Percentiles rank a stretch among this genome's conserved stretches.
Evolutionary conservation across 176 grass and related monocot species (phyloP).

Genomic region (Zea luxurians): DNA sequence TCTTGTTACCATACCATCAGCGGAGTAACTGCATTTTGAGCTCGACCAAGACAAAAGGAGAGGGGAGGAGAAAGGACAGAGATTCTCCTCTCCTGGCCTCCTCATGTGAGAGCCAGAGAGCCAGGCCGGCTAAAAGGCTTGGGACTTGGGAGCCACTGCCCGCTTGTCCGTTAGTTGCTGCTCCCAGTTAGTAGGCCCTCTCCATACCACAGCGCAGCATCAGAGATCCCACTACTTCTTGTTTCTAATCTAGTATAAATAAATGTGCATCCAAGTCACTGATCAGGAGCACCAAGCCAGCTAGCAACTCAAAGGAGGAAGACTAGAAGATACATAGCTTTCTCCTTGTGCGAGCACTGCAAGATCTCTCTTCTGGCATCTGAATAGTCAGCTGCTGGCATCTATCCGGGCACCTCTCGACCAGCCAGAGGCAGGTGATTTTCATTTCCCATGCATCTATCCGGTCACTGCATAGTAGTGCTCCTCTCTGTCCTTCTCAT

Average conservation of each 20-base stretch:
- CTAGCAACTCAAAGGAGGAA: neutral
- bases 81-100: constrained; percentile 36
- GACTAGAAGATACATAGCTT: neutral
- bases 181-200: constrained; percentile 33
- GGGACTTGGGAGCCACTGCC: constrained; percentile 38
- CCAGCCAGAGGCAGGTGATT: neutral
- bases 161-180: constrained; percentile 39
- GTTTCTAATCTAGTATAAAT: constrained; percentile 13
- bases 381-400: neutral
- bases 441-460: neutral
- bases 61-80: constrained; percentile 26
- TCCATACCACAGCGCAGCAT: constrained; percentile 35
- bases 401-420: neutral
- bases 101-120: neutral
- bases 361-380: neutral
- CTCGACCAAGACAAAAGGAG: neutral
- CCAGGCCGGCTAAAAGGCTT: constrained; percentile 45
- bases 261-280: constrained; percentile 18
- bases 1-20: too few relatives aligned
- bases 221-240: constrained; percentile 35
- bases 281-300: neutral
- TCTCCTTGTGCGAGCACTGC: neutral
- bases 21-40: neutral
- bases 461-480: neutral
- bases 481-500: neutral